Conservation (phyloP, 306 rosid genomes). For the Luffa aegyptiaca region DNA sequence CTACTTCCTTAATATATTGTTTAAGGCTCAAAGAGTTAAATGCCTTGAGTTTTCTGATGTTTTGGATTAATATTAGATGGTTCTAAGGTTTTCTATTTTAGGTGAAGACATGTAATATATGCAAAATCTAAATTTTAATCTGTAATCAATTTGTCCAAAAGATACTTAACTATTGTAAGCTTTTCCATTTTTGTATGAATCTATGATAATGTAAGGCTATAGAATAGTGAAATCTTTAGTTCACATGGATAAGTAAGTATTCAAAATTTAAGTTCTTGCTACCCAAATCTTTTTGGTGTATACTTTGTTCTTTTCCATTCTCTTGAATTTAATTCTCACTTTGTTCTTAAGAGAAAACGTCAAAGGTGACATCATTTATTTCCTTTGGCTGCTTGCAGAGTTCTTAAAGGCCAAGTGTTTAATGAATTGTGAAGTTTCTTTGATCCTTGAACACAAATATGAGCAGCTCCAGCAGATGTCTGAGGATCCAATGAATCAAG, state of each 20-base stretch:
- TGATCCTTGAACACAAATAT: slow-evolving; percentile 91
- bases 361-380: neutral
- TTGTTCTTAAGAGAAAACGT: neutral
- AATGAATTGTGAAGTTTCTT: slow-evolving; percentile 91
- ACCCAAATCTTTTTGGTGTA: neutral
- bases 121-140: neutral
- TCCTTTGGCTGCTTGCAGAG: slow-evolving; percentile 28
- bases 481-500: slow-evolving; percentile 82
- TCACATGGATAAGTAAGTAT: neutral
- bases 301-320: neutral
- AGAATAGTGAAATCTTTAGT: neutral
- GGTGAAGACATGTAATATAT: neutral
- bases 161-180: neutral
- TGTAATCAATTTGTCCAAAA: neutral
- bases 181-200: neutral
- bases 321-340: neutral
- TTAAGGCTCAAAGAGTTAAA: neutral
- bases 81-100: neutral
- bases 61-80: neutral
- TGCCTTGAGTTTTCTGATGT: neutral
- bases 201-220: neutral
- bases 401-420: slow-evolving; percentile 92
- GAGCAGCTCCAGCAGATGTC: slow-evolving; percentile 95
- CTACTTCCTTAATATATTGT: neutral
- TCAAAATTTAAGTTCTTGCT: neutral